Conservation (phyloP, 1,284 basidiomycete genomes). For the Leccinum subfulvum region DNA sequence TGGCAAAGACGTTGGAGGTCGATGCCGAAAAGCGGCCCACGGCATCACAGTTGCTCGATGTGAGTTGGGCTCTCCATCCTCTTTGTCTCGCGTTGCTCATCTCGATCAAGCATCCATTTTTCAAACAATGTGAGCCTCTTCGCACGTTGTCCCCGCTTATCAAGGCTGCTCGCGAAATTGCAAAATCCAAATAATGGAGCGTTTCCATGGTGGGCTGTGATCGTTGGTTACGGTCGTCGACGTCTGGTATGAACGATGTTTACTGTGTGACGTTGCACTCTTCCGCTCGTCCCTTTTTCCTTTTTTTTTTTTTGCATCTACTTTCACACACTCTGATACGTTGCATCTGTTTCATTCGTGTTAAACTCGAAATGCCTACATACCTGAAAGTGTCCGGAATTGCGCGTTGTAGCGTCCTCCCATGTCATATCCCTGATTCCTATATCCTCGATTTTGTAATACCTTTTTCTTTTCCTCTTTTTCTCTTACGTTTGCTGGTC, state of each 20-base stretch:
- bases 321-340: constrained; percentile 19
- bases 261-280: constrained; percentile 7
- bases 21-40: constrained; percentile 92
- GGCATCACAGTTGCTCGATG: constrained; percentile 80
- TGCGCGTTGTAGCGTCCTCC: constrained; percentile 15
- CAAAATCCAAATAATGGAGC: constrained; percentile 57
- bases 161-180: constrained; percentile 87
- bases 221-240: constrained; percentile 1
- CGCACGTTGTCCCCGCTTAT: constrained; percentile 88
- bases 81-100: constrained; percentile 6
- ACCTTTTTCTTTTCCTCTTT: constrained; percentile 18
- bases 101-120: constrained; percentile 74
- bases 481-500: constrained; percentile 16
- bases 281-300: background rate
- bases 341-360: constrained; percentile 21
- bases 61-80: no score
- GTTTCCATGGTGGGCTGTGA: background rate
- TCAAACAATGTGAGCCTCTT: constrained; percentile 83
- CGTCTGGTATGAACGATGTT: constrained; percentile 10
- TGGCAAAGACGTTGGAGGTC: constrained; percentile 89
- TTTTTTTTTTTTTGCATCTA: constrained; percentile 15
- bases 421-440: constrained; percentile 14
- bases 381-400: constrained; percentile 15
- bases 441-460: constrained; percentile 35
- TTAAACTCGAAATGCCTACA: constrained; percentile 17